A percentile compares a stretch with the other conserved stretches of the same genome.
Evolutionary conservation across 345 rosid genomes (phyloP).

Genomic region (Eucalyptus microcorys): DNA sequence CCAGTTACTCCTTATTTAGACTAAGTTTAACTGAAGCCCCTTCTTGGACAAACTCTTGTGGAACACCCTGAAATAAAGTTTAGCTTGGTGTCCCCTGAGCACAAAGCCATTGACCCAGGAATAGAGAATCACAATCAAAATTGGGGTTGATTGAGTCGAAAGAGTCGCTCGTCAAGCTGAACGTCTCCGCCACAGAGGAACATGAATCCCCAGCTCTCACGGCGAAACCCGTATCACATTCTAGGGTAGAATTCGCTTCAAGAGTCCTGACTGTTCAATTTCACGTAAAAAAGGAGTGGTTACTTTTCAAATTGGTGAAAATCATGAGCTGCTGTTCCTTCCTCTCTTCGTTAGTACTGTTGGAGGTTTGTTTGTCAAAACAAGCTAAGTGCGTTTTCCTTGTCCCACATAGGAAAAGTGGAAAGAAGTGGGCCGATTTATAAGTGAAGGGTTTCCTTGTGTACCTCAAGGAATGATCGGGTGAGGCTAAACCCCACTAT

Average conservation of each 20-base stretch:
- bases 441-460: too few species aligned
- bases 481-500: too few species aligned
- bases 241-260: background rate
- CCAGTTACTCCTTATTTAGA: background rate
- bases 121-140: background rate
- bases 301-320: background rate
- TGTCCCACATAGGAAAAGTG: too few species aligned
- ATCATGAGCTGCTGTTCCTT: background rate
- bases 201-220: background rate
- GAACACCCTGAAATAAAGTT: background rate
- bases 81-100: background rate
- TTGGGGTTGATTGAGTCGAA: background rate
- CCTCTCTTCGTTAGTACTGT: background rate
- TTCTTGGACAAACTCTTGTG: background rate
- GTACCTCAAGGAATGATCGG: too few species aligned
- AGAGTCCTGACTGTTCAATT: background rate
- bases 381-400: too few species aligned
- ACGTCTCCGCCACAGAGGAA: background rate
- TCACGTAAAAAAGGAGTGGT: background rate
- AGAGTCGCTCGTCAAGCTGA: rapidly evolving
- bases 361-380: too few species aligned
- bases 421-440: too few species aligned
- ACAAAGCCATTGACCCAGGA: background rate
- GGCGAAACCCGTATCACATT: background rate
- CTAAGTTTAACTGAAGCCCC: background rate